Evolutionary conservation across 495 filamentous ascomycete species (phyloP), one percentile per base, ranked within the genome.

Genomic region (Neohortaea acidophila): DNA sequence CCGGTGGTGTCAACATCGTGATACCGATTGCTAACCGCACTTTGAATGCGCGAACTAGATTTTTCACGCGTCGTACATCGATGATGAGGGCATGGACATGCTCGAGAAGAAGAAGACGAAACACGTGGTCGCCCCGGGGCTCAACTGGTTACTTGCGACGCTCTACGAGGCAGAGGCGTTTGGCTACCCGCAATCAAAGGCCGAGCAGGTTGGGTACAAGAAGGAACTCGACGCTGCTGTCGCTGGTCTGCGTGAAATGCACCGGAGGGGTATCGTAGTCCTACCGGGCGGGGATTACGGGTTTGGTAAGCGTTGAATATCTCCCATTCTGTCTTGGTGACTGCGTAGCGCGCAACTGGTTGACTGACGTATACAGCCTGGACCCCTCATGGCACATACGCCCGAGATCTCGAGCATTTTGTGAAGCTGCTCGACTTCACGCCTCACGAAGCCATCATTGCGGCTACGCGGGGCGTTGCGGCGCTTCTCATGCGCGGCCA

Each of bases 241-340:
- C 26, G 47, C 39, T 18, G 64, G 48, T 2, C 50, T 68, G 31
- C 44, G 53, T 19, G 66, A 69, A 46, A 68, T 69, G 65, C 65
- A 62, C 43, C 46, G 51, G 14, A 52, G 65, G 29, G 64, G 64
- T 18, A 68, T 69, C 38, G 46, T 51, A 2, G 59, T 69, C 5
- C 51, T 69, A 1, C 66, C 65, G 0, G 63, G 65, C 29, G 66
- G 66, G 6, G 66, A 70, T 42, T 70, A 69, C 28, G 65, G 67
- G 15, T 70, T 70, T 43, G n/a, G n/a, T n/a, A n/a, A n/a, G n/a
- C n/a, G n/a, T n/a, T n/a, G n/a, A n/a, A n/a, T n/a, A n/a, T n/a
- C n/a, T n/a, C n/a, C n/a, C n/a, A n/a, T n/a, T n/a, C n/a, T n/a
- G n/a, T n/a, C n/a, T n/a, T n/a, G n/a, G n/a, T n/a, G n/a, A n/a